Percentiles rank a stretch among this genome's conserved stretches.
phyloP scores from a whole-genome alignment of 1,284 basidiomycete genomes.

The Lentinula novae-zelandiae region DNA sequence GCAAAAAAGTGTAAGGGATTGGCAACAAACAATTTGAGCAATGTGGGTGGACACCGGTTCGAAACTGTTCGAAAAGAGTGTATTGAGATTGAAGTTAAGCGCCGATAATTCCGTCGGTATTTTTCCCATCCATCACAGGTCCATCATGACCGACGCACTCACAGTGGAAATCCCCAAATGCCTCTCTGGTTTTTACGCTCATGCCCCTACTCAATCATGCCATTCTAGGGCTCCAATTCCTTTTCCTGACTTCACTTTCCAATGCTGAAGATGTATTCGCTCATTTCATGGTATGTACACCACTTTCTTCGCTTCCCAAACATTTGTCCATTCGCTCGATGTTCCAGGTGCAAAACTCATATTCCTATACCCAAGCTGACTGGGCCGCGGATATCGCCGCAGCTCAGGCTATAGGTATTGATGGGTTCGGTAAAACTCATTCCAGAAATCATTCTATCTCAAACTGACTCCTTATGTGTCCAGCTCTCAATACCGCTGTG shows the following conservation, averaged over 20 bases:
- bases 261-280: not conserved
- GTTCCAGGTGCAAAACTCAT: conserved; percentile 21
- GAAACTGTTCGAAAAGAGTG: not conserved
- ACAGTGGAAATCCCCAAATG: not conserved
- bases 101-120: not conserved
- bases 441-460: not conserved
- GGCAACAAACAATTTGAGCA: not conserved
- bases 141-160: not conserved
- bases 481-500: conserved; percentile 21
- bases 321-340: not conserved
- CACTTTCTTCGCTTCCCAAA: not conserved
- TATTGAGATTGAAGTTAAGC: no score
- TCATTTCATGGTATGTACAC: conserved; percentile 7
- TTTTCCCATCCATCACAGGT: not conserved
- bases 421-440: conserved; percentile 24
- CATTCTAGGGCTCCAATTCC: not conserved
- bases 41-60: not conserved
- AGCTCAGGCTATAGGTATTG: conserved; percentile 24
- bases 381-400: conserved; percentile 26
- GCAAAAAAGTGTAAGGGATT: not conserved
- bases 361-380: conserved; percentile 21
- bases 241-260: not conserved
- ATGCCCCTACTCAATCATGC: not conserved
- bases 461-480: not conserved
- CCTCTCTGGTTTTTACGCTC: not conserved